Conservation (phyloP, 257 asterid genomes). For the Petunia secreta region DNA sequence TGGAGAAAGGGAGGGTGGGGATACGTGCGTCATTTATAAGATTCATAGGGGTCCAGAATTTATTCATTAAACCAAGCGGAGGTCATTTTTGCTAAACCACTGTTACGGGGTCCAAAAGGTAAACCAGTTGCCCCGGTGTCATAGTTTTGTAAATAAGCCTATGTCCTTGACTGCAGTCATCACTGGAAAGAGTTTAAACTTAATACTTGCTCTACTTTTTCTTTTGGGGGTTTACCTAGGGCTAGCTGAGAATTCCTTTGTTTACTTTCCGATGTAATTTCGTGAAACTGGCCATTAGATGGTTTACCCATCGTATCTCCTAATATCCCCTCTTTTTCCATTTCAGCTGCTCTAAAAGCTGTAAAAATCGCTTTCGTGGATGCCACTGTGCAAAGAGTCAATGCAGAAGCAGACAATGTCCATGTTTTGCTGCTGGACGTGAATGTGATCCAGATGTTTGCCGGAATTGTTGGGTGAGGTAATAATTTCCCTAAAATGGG, state of each 20-base stretch:
- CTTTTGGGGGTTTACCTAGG: constrained; percentile 2
- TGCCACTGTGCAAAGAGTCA: constrained; percentile 99
- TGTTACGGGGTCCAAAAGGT: too few relatives aligned
- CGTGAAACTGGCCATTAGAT: not conserved
- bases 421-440: constrained; percentile 99
- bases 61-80: too few relatives aligned
- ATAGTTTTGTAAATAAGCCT: too few relatives aligned
- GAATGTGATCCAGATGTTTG: constrained; percentile 99
- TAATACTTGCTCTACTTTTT: not conserved
- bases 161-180: not conserved
- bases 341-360: constrained; percentile 87
- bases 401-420: constrained; percentile 99
- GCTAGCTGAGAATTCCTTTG: not conserved
- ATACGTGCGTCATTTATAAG: too few relatives aligned
- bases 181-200: not conserved
- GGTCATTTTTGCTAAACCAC: too few relatives aligned
- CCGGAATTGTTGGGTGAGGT: constrained; percentile 99
- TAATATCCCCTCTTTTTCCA: constrained; percentile 19
- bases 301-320: not conserved
- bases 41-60: too few relatives aligned
- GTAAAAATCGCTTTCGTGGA: constrained; percentile 97
- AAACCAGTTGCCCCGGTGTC: too few relatives aligned
- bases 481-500: constrained; percentile 23
- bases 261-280: not conserved
- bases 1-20: too few relatives aligned